Evolutionary conservation across 306 rosid genomes (phyloP).

Genomic region (Vigna unguiculata): DNA sequence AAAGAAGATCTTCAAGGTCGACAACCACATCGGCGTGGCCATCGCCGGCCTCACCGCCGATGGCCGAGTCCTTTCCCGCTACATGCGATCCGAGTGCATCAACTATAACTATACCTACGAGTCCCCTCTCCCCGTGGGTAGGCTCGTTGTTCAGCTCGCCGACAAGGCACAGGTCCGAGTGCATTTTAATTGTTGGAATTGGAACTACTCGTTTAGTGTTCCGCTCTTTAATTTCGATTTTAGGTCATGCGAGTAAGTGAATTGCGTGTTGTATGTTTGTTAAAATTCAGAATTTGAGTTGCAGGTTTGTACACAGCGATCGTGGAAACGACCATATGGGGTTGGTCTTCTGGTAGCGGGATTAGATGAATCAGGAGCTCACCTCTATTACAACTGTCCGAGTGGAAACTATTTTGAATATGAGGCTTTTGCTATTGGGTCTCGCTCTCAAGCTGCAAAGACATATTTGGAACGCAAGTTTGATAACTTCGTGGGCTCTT

Average conservation of each 20-base stretch:
- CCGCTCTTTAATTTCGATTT: constrained; percentile 1
- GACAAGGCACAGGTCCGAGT: constrained; percentile 85
- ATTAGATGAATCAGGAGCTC: constrained; percentile 96
- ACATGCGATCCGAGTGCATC: constrained; percentile 91
- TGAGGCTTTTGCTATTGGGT: constrained; percentile 98
- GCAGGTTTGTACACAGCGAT: constrained; percentile 98
- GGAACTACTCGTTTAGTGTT: background rate
- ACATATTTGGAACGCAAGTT: constrained; percentile 96
- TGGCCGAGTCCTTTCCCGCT: constrained; percentile 94
- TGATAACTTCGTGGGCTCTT: constrained; percentile 63
- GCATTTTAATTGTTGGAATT: background rate
- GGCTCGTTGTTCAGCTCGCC: constrained; percentile 97
- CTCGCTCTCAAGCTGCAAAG: constrained; percentile 99
- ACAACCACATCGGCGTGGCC: constrained; percentile 97
- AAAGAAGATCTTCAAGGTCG: constrained; percentile 99
- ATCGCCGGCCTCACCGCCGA: constrained; percentile 97
- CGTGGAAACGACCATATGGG: constrained; percentile 99
- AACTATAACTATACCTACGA: constrained; percentile 89
- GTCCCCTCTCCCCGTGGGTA: constrained; percentile 89
- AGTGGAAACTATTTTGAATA: constrained; percentile 99
- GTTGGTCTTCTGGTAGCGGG: constrained; percentile 97
- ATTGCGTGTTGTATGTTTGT: background rate
- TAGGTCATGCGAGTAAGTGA: background rate
- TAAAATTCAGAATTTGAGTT: constrained; percentile 41
- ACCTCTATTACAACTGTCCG: constrained; percentile 98